Base-by-base conservation (phyloP, 495 filamentous ascomycete genomes). In the Pyronema domesticum region DNA sequence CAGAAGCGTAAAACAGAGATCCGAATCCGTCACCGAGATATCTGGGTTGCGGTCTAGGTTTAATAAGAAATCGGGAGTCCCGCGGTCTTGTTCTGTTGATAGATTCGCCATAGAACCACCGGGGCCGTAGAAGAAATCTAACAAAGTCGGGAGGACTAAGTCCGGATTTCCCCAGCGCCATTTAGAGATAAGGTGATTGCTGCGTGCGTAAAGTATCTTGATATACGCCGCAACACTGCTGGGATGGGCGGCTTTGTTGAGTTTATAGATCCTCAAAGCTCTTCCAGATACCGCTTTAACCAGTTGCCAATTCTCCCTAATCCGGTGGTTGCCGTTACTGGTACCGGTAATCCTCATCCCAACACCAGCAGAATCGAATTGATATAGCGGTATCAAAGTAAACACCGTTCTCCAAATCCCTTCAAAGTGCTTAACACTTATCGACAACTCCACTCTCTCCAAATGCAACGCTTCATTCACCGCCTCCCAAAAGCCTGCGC, bases 1-100 rank as follows among this genome's bases (percentile, higher is more conserved):
- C 53, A 95, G 79, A n/a, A 94, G 81, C 65, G 94, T 84, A 58
- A 98, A 98, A 56, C 86, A 85, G n/a, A 77, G 76, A 60, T 98
- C 91, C 30, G 80, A 79, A 5, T 76, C 67, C 46, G 75, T 71
- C 35, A 83, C 67, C 10, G 74, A 70, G 13, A 95, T 66, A 1
- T 71, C 71, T 7, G 83, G 85, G 13, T 72, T 70, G 23, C 68
- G 61, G 49, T 80, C 74, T 1, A 96, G 79, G 45, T 81, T 68
- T 51, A 86, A 80, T 6, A 96, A 77, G 58, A 95, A 96, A 6
- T 67, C 65, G 5, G 86, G 83, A 1, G 91, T 95, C 39, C 75
- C 78, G 55, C 77, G 78, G 42, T 75, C 78, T 56, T 87, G 77
- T 63, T 96, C 91, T 30, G 83, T 83, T 42, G 74, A 75, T 40